phyloP scores from a whole-genome alignment of 176 grass and related monocot genomes.

The Raddia distichophylla region DNA sequence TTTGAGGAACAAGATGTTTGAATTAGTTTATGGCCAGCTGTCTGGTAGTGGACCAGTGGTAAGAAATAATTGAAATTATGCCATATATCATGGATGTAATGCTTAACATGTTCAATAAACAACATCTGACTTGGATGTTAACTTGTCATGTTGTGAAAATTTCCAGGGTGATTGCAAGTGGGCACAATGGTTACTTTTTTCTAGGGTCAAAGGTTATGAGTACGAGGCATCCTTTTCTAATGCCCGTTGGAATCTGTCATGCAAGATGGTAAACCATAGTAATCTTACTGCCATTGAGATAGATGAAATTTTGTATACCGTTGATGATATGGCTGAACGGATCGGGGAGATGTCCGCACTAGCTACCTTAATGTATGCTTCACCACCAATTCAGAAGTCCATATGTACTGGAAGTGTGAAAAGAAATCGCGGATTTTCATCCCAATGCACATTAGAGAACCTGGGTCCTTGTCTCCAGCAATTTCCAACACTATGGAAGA shows the following conservation, averaged over 20 bases:
- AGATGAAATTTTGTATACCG: slow-evolving; percentile 75
- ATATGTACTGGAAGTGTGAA: slow-evolving; percentile 83
- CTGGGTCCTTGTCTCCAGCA: slow-evolving; percentile 63
- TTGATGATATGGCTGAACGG: slow-evolving; percentile 88
- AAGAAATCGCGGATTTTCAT: slow-evolving; percentile 59
- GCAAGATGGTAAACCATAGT: slow-evolving; percentile 46
- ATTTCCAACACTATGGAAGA: slow-evolving; percentile 81
- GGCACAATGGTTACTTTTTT: slow-evolving; percentile 93
- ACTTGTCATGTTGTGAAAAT: slow-evolving; percentile 16
- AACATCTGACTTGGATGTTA: slow-evolving; percentile 29
- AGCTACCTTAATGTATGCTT: slow-evolving; percentile 95
- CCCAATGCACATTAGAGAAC: slow-evolving; percentile 83
- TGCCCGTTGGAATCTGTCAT: slow-evolving; percentile 77
- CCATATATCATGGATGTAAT: slow-evolving; percentile 28
- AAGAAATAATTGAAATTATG: slow-evolving; percentile 6
- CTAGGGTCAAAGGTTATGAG: slow-evolving; percentile 72
- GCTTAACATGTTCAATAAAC: slow-evolving; percentile 15
- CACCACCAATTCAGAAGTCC: slow-evolving; percentile 76
- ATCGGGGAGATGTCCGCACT: slow-evolving; percentile 83
- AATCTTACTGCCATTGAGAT: slow-evolving; percentile 63
- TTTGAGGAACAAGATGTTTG: neutral
- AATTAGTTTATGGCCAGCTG: neutral
- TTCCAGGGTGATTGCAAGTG: slow-evolving; percentile 91
- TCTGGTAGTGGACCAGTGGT: neutral
- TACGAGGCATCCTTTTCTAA: slow-evolving; percentile 93